Evolutionary conservation across 495 filamentous ascomycete genomes (phyloP), one percentile per base, ranked within the genome.

Genomic region (Coniosporium apollinis): DNA sequence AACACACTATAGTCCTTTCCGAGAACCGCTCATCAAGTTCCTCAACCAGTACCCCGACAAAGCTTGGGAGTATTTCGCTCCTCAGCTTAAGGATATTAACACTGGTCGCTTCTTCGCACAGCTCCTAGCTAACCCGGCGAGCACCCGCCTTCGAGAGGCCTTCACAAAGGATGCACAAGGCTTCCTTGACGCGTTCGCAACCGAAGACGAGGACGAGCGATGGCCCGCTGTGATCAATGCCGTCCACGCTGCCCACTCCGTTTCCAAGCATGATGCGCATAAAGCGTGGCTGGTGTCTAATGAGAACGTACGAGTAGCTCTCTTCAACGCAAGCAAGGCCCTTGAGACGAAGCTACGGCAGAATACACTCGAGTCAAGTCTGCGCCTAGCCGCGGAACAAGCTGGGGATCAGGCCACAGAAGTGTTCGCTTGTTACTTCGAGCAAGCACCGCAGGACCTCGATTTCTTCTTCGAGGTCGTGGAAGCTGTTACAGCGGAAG

Each of bases 31-130:
- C n/a, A 76, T 93, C 48, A 85, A 83, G 48, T 96, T 92, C 52
- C 66, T 99, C 32, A 94, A 92, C 54, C 70, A 79, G 14, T 99
- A 94, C 49, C 82, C 89, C 0, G 73, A 78, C 28, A 87, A 96
- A 42, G 76, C 82, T 13, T 84, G 84, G 73, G 56, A 67, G 2
- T 80, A 85, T 51, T 77, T 93, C 45, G 56, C 71, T 4, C 66
- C 70, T 28, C 78, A 74, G 45, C 61, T 94, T 37, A 72, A 76
- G 36, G 81, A 96, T 37, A 65, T 81, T 48, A 74, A 74, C 30
- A 89, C 89, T 46, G 89, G 91, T 10, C 76, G 91, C n/a, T 86
- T 99, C 56, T 77, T 96, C 35, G 80, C 82, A 6, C 91, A 99
- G 49, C 70, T 93, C n/a, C 64, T 96, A 18, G 68, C 67, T 2